A percentile compares a stretch with the other conserved stretches of the same genome.
phyloP scores from a whole-genome alignment of 2,329 filamentous ascomycete species.

The Penicillium sp. region DNA sequence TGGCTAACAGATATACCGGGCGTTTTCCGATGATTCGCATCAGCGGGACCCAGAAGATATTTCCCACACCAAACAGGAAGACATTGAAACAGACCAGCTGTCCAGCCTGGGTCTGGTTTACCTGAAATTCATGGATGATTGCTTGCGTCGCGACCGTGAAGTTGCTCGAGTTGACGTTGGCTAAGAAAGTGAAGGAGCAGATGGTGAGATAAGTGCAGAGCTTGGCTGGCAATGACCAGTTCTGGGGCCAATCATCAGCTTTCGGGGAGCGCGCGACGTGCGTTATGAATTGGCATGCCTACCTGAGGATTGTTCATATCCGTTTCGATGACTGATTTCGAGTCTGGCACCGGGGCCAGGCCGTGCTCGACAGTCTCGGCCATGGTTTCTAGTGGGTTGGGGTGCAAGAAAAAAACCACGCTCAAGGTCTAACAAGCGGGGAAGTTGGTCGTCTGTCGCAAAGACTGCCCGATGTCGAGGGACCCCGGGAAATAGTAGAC shows the following conservation, averaged over 20 bases:
- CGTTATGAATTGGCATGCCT: not conserved
- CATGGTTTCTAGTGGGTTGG: slow-evolving; percentile 12
- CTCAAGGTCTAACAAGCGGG: too few relatives aligned
- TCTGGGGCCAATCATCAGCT: slow-evolving; percentile 12
- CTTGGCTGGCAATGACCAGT: slow-evolving; percentile 22
- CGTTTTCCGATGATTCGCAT: slow-evolving; percentile 35
- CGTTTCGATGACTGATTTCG: slow-evolving; percentile 2
- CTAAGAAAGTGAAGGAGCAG: slow-evolving; percentile 42
- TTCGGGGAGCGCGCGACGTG: not conserved
- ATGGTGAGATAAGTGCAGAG: slow-evolving; percentile 35
- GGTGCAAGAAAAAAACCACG: too few relatives aligned
- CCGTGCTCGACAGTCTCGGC: slow-evolving; percentile 1
- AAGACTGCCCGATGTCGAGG: too few relatives aligned
- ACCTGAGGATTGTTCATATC: slow-evolving; percentile 24
- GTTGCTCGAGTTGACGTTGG: slow-evolving; percentile 40
- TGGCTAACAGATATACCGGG: slow-evolving; percentile 38
- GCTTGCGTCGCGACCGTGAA: slow-evolving; percentile 39
- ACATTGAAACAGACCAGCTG: slow-evolving; percentile 28
- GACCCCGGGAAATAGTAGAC: not conserved
- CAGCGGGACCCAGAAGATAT: slow-evolving; percentile 27
- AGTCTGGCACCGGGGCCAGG: not conserved
- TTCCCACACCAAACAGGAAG: slow-evolving; percentile 26
- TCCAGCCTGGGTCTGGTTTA: slow-evolving; percentile 24
- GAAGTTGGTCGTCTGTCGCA: too few relatives aligned
- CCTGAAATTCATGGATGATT: slow-evolving; percentile 30